Evolutionary conservation across 1,284 basidiomycete genomes (phyloP), one percentile per base, ranked within the genome.

Genomic region (Apiotrichum mycotoxinovorans): DNA sequence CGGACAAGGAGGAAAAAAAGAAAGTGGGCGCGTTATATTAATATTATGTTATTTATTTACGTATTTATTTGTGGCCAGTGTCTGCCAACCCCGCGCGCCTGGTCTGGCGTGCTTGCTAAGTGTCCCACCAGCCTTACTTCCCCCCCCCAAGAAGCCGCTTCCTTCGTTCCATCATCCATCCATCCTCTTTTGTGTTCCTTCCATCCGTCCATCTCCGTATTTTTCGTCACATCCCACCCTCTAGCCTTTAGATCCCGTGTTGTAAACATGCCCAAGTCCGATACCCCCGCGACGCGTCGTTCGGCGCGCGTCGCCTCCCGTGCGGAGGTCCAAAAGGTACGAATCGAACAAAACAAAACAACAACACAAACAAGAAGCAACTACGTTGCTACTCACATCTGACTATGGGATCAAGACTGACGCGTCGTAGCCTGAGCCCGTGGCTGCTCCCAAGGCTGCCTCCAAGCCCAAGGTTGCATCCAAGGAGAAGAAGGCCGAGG

Each of bases 251-350:
- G 12, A n/a, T n/a, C n/a, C n/a, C n/a, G 7, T 30, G 30, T 18
- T 20, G 20, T 18, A 14, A 45, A 26, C n/a, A 63, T 60, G 53
- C 54, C 56, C 58, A 70, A 72, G 58, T 46, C 54, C 14, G 61
- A 58, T 23, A 53, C 60, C 12, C 56, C 56, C 38, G 61, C 61
- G 25, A 57, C 54, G 20, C 65, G 54, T 37, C 58, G 52, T 25
- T 55, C 51, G 33, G 58, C 58, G 52, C 61, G 44, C 27, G 67
- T 37, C 68, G 45, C 70, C 80, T 38, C 66, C 73, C 51, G 43
- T 48, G 61, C 46, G 47, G 64, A 51, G 57, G 62, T 20, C 30
- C 15, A 5, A 9, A 47, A 60, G 52, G 62, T 61, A 17, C 22
- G 53, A 22, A 30, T 30, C 30, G 12, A 30, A 30, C 5, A 5